Conservation (phyloP, 495 filamentous ascomycete genomes). For the Trichoderma gamsii region DNA sequence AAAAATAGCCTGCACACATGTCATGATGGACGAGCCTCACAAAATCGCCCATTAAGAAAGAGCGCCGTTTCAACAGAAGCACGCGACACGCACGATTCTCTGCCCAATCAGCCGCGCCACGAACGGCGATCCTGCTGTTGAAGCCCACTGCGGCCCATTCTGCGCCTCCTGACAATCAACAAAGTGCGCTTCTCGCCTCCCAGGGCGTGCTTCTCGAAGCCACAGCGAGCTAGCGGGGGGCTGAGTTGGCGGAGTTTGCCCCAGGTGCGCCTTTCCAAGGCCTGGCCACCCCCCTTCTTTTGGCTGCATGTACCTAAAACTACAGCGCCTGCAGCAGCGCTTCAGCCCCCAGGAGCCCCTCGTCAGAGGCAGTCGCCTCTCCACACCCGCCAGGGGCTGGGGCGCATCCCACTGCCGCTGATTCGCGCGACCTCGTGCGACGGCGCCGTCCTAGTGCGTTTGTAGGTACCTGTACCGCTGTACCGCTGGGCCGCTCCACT, state of each 20-base stretch:
- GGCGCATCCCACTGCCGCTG: too few relatives aligned
- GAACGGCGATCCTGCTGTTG: not conserved
- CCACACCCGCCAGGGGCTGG: not conserved
- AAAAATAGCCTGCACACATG: too few relatives aligned
- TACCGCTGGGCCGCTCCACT: not conserved
- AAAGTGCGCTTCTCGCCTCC: not conserved
- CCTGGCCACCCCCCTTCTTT: not conserved
- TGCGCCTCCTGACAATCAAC: not conserved
- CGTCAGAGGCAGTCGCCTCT: not conserved
- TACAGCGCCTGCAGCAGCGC: not conserved
- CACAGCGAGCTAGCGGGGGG: not conserved
- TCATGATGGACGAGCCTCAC: too few relatives aligned
- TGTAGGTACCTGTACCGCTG: not conserved
- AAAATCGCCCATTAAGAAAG: too few relatives aligned
- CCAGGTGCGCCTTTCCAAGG: not conserved
- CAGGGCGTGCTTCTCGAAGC: not conserved
- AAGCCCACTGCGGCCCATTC: not conserved
- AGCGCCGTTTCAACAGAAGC: not conserved
- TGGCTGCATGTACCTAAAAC: not conserved
- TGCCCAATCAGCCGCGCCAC: not conserved
- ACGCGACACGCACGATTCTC: not conserved
- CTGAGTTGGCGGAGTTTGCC: not conserved
- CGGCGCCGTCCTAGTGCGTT: too few relatives aligned
- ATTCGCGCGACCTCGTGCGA: too few relatives aligned
- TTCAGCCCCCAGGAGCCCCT: not conserved